These are phyloP conservation scores for Nemania sp. DNA, from an alignment of 2,329 filamentous ascomycete species.

Conservation along the genomic window DNA sequence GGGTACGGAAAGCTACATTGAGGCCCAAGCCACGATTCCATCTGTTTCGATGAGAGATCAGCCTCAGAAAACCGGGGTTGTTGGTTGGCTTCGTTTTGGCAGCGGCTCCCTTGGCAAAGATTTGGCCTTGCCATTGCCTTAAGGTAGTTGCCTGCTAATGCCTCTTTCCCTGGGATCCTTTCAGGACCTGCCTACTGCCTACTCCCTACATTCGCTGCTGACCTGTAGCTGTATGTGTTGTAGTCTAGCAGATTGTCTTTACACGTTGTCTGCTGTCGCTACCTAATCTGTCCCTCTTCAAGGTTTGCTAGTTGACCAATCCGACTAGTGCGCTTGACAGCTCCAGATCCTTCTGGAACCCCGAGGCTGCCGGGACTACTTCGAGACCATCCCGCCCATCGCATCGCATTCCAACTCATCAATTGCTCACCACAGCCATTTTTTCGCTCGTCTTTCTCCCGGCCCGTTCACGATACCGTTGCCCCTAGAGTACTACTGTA, in stretches of 20 bases:
- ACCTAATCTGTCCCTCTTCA: too few species aligned
- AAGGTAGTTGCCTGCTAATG: background rate
- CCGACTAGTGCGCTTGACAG: background rate
- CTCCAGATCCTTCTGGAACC: constrained; percentile 34
- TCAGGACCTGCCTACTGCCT: too few species aligned
- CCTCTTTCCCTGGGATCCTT: too few species aligned
- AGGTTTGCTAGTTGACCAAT: background rate
- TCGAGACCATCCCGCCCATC: constrained; percentile 6
- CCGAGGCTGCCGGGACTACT: constrained; percentile 15
- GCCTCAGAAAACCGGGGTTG: constrained; percentile 29
- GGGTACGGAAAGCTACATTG: constrained; percentile 31
- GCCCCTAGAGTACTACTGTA: too few species aligned
- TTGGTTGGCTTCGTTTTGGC: constrained; percentile 12
- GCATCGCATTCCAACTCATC: constrained; percentile 5
- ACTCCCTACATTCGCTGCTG: too few species aligned
- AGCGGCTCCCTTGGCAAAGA: constrained; percentile 15
- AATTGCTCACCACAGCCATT: background rate
- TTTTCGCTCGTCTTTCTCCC: constrained; percentile 24
- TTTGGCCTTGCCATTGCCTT: background rate
- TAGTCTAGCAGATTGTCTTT: too few species aligned
- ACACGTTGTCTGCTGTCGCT: too few species aligned
- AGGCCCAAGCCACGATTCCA: constrained; percentile 40
- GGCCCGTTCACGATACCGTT: too few species aligned
- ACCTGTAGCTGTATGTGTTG: too few species aligned
- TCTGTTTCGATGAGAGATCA: constrained; percentile 41